Evolutionary conservation across 75 land plant genomes (phyloP).

Genomic region (Pinus tabuliformis): DNA sequence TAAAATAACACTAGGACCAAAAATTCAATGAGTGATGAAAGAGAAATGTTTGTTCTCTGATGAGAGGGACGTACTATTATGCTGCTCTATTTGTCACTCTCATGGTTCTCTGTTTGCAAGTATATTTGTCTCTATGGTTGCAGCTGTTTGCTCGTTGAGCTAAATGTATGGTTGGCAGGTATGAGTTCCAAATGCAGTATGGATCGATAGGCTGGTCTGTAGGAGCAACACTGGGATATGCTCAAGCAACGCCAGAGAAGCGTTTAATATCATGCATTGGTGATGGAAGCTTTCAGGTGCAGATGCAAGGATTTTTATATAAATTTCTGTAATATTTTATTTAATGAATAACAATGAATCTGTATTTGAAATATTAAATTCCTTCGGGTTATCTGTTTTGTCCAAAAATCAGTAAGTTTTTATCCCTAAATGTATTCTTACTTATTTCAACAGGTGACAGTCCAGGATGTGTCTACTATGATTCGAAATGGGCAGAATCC

Average conservation of each 20-base stretch:
- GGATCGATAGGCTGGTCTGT: conserved; percentile 65
- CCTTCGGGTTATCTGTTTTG: too few relatives aligned
- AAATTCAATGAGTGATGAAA: too few relatives aligned
- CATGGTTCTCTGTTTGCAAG: too few relatives aligned
- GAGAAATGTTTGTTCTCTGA: too few relatives aligned
- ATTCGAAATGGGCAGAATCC: conserved; percentile 26
- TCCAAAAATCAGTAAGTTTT: neutral
- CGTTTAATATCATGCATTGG: conserved; percentile 52
- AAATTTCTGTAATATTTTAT: neutral
- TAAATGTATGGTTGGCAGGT: conserved; percentile 6
- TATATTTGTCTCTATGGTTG: too few relatives aligned
- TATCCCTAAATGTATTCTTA: too few relatives aligned
- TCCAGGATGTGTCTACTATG: conserved; percentile 54
- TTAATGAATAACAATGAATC: too few relatives aligned
- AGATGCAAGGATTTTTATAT: neutral
- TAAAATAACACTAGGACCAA: too few relatives aligned
- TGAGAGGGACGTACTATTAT: too few relatives aligned
- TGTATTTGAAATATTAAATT: too few relatives aligned
- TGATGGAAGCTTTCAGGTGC: conserved; percentile 71
- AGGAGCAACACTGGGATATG: conserved; percentile 47
- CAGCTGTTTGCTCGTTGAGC: too few relatives aligned
- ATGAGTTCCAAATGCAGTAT: conserved; percentile 64
- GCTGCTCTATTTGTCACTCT: too few relatives aligned
- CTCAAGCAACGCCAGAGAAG: conserved; percentile 28
- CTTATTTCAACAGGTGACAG: conserved; percentile 25